phyloP scores from a whole-genome alignment of 352 stramenopile genomes.

The Pythium dissimile region DNA sequence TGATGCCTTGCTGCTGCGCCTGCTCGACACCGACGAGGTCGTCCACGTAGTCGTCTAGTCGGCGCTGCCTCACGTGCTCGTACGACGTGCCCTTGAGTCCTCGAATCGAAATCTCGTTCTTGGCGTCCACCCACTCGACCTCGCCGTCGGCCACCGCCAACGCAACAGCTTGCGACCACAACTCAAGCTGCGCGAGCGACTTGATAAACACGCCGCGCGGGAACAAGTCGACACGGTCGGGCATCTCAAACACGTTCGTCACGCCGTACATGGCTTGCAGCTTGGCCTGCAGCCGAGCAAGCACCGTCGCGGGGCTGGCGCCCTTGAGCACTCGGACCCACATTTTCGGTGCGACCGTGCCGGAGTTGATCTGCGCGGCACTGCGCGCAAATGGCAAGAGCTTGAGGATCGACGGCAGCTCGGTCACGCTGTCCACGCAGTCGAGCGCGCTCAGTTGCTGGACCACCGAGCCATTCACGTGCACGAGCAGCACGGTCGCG shows the following conservation, averaged over 20 bases:
- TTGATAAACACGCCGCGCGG: constrained; percentile 51
- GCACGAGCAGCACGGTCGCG: constrained; percentile 47
- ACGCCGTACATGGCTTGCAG: constrained; percentile 47
- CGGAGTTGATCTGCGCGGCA: constrained; percentile 25
- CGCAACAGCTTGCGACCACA: constrained; percentile 54
- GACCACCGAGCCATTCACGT: constrained; percentile 31
- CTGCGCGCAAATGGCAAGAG: constrained; percentile 52
- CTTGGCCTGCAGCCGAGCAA: constrained; percentile 34
- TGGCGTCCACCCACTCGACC: constrained; percentile 68
- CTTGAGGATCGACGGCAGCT: constrained; percentile 48
- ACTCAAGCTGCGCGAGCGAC: constrained; percentile 42
- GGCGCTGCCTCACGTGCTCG: constrained; percentile 8
- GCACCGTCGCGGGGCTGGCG: constrained; percentile 24
- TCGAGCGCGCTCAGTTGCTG: constrained; percentile 13
- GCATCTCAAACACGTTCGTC: constrained; percentile 54
- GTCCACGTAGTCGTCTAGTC: constrained; percentile 60
- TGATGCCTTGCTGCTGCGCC: constrained; percentile 58
- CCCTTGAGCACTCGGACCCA: constrained; percentile 58
- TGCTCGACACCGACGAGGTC: constrained; percentile 62
- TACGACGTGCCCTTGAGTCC: background rate
- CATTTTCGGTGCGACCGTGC: constrained; percentile 41
- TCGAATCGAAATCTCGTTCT: constrained; percentile 33
- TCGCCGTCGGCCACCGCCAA: constrained; percentile 40
- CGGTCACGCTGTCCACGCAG: constrained; percentile 8
- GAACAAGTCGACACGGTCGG: constrained; percentile 2